Evolutionary conservation across 805 yeast genomes (phyloP).

Genomic region (Ogataea pini): DNA sequence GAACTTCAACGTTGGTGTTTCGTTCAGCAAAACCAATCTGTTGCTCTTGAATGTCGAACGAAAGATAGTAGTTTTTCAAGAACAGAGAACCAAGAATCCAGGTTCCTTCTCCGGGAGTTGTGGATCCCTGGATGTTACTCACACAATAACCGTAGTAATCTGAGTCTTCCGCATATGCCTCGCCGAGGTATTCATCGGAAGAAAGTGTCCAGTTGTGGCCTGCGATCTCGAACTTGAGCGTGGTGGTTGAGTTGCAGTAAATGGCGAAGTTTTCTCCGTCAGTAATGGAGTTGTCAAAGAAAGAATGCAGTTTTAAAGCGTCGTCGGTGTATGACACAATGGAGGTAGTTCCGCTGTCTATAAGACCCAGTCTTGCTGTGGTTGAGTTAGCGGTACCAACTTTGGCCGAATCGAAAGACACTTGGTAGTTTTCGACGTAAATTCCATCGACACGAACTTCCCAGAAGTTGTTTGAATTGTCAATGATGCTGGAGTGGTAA

Average conservation of each 20-base stretch:
- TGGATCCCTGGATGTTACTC: slow-evolving; percentile 63
- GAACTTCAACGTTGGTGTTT: slow-evolving; percentile 29
- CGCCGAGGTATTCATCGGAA: slow-evolving; percentile 50
- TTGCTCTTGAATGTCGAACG: slow-evolving; percentile 54
- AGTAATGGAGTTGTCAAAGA: slow-evolving; percentile 48
- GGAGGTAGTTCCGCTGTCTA: slow-evolving; percentile 71
- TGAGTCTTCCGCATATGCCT: slow-evolving; percentile 40
- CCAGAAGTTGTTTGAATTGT: slow-evolving; percentile 48
- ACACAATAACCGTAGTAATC: slow-evolving; percentile 55
- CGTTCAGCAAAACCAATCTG: slow-evolving; percentile 56
- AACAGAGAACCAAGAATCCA: slow-evolving; percentile 73
- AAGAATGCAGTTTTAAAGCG: slow-evolving; percentile 54
- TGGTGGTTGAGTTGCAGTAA: slow-evolving; percentile 50
- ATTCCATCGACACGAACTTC: slow-evolving; percentile 43
- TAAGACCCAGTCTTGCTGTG: slow-evolving; percentile 44
- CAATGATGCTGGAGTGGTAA: slow-evolving; percentile 40
- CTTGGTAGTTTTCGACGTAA: slow-evolving; percentile 36
- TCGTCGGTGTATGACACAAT: slow-evolving; percentile 55
- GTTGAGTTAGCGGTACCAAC: slow-evolving; percentile 20
- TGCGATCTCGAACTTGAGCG: slow-evolving; percentile 43
- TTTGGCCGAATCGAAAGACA: slow-evolving; percentile 35
- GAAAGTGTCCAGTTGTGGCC: slow-evolving; percentile 46
- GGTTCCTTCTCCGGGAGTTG: slow-evolving; percentile 37
- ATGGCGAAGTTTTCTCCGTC: slow-evolving; percentile 68
- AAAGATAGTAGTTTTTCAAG: slow-evolving; percentile 53